Percentiles rank a stretch among this genome's conserved stretches.
Evolutionary conservation across 192 early-diverging fungal genomes (phyloP).

Genomic region (Diversispora epigaea): DNA sequence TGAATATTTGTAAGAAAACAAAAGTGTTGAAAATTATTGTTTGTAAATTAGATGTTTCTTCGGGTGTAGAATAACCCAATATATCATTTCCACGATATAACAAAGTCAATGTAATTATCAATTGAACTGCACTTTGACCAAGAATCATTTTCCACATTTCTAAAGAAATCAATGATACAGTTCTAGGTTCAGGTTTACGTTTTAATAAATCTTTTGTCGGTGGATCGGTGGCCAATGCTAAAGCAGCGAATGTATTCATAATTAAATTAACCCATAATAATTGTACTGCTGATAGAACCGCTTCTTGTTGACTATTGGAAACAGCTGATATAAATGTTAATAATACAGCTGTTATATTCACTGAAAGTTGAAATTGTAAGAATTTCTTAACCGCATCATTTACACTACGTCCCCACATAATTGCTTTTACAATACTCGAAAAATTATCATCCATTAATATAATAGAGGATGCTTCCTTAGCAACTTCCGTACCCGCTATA

Average conservation of each 20-base stretch:
- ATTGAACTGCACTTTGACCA: constrained; percentile 86
- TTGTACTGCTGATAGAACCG: constrained; percentile 94
- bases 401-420: constrained; percentile 94
- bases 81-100: constrained; percentile 63
- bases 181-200: constrained; percentile 77
- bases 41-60: constrained; percentile 49
- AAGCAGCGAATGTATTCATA: constrained; percentile 98
- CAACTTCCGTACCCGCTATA: constrained; percentile 98
- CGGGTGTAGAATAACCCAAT: constrained; percentile 46
- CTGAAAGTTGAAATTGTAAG: constrained; percentile 97
- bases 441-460: constrained; percentile 99
- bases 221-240: constrained; percentile 94
- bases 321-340: constrained; percentile 78
- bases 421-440: constrained; percentile 92
- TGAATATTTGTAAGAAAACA: constrained; percentile 79
- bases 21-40: constrained; percentile 92
- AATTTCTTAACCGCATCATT: constrained; percentile 98
- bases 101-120: constrained; percentile 73
- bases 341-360: constrained; percentile 90
- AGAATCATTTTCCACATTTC: constrained; percentile 97
- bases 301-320: constrained; percentile 57
- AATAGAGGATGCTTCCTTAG: constrained; percentile 97
- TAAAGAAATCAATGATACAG: constrained; percentile 80
- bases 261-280: constrained; percentile 99
- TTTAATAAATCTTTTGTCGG: constrained; percentile 83